Conservation (phyloP, 306 rosid genomes). For the Cucumis hystrix region DNA sequence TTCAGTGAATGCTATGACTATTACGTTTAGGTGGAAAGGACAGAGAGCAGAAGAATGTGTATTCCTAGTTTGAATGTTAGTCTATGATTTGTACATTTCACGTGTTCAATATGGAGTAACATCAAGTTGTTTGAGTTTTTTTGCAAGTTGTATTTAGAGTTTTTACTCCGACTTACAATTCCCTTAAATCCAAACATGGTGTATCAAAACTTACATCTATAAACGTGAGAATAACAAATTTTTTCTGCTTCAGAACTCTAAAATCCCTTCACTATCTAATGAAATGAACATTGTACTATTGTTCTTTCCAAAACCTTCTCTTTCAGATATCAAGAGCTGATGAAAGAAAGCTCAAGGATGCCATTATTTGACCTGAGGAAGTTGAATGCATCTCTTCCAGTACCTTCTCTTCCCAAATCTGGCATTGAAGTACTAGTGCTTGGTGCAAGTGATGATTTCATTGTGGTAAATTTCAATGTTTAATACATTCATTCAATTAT, state of each 20-base stretch:
- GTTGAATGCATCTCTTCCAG: slow-evolving; percentile 84
- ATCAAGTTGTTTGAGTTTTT: background rate
- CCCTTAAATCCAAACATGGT: background rate
- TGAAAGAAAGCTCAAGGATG: slow-evolving; percentile 90
- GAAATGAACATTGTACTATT: background rate
- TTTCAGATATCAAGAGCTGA: slow-evolving; percentile 70
- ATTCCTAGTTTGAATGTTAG: background rate
- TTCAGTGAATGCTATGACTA: background rate
- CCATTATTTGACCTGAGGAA: slow-evolving; percentile 81
- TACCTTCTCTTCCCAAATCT: slow-evolving; percentile 41
- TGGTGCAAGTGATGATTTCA: slow-evolving; percentile 79
- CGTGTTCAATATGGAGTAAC: background rate
- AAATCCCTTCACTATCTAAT: background rate
- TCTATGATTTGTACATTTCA: background rate
- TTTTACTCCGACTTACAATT: background rate
- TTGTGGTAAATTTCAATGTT: slow-evolving; percentile 38
- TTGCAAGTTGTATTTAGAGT: background rate
- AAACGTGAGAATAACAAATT: background rate
- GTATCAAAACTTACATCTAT: background rate
- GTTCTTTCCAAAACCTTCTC: background rate
- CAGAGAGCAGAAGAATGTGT: too few species aligned
- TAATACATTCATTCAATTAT: background rate
- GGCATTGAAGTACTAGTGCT: slow-evolving; percentile 51
- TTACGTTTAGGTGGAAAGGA: too few species aligned
- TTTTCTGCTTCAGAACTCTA: background rate